phyloP scores from a whole-genome alignment of 1,139 yeast genomes.

The Pichia sp. region DNA sequence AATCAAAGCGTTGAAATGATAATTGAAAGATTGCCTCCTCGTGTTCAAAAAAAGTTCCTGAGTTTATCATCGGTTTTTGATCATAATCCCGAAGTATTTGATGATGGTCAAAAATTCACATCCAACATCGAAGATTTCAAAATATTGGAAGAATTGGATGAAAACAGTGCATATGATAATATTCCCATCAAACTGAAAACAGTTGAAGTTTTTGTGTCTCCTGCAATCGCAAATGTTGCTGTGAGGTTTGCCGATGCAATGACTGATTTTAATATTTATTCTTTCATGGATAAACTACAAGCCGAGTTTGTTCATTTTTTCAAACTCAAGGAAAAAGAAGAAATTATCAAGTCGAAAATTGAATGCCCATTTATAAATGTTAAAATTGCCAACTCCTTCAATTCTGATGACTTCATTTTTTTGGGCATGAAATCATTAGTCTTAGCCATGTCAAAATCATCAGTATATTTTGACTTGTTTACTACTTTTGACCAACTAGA shows the following conservation, averaged over 20 bases:
- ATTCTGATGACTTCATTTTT: conserved; percentile 4
- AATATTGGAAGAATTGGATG: conserved; percentile 13
- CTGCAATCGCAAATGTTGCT: conserved; percentile 28
- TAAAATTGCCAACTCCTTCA: conserved; percentile 32
- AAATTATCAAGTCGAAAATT: conserved; percentile 26
- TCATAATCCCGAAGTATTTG: conserved; percentile 9
- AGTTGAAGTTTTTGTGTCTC: conserved; percentile 31
- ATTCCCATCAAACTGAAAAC: conserved; percentile 45
- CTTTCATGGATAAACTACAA: conserved; percentile 59
- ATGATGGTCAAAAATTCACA: conserved; percentile 3
- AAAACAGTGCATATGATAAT: conserved; percentile 41
- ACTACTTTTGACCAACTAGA: conserved; percentile 31
- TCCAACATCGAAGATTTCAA: conserved; percentile 7
- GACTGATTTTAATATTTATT: conserved; percentile 28
- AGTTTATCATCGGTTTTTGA: conserved; percentile 4
- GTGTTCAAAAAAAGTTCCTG: conserved; percentile 13
- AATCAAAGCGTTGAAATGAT: conserved; percentile 33
- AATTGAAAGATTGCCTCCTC: conserved; percentile 28
- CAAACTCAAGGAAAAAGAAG: conserved; percentile 6
- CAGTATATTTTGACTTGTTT: conserved; percentile 3
- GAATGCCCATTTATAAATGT: conserved; percentile 42
- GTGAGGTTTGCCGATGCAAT: conserved; percentile 29
- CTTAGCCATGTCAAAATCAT: conserved; percentile 3
- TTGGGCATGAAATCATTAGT: conserved; percentile 5
- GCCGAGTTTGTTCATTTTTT: conserved; percentile 45